These are phyloP conservation scores for Sporothrix euskadiensis DNA, from an alignment of 2,329 filamentous ascomycete genomes.

Conservation along the genomic window DNA sequence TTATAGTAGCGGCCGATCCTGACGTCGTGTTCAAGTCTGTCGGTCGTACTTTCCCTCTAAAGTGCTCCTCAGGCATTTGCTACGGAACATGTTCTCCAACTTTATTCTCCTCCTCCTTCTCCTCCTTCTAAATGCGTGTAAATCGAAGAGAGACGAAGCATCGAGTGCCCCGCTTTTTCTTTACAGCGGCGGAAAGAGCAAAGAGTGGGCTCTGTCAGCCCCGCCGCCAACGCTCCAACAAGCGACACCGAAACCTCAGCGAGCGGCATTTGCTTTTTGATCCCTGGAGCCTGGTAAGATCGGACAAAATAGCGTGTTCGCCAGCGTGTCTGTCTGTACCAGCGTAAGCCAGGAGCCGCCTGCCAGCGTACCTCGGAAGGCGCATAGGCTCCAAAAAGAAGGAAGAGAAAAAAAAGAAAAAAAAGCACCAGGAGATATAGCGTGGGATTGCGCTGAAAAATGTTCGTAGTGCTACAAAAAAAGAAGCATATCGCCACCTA, in stretches of 20 bases:
- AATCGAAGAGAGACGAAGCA: not conserved
- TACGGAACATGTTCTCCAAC: not conserved
- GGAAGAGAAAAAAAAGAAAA: too few species aligned
- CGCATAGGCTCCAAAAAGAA: not conserved
- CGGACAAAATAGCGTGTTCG: not conserved
- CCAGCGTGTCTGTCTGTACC: not conserved
- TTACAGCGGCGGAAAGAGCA: not conserved
- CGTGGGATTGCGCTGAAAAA: slow-evolving; percentile 16
- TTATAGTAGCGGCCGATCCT: slow-evolving; percentile 10
- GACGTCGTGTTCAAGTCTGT: not conserved
- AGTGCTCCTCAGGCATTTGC: not conserved
- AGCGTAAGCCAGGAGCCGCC: not conserved
- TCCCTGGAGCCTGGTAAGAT: slow-evolving; percentile 2
- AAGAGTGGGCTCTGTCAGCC: slow-evolving; percentile 15
- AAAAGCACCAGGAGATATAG: not conserved
- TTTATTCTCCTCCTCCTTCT: not conserved
- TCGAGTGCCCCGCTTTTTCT: not conserved
- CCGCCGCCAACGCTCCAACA: slow-evolving; percentile 4
- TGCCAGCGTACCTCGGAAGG: not conserved
- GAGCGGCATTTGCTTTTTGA: not conserved
- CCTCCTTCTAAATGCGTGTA: not conserved
- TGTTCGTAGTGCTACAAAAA: not conserved
- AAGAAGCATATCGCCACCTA: not conserved
- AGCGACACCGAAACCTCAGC: not conserved
- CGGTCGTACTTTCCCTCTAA: not conserved